Conservation (phyloP, 306 rosid species). For the Corylus americana region DNA sequence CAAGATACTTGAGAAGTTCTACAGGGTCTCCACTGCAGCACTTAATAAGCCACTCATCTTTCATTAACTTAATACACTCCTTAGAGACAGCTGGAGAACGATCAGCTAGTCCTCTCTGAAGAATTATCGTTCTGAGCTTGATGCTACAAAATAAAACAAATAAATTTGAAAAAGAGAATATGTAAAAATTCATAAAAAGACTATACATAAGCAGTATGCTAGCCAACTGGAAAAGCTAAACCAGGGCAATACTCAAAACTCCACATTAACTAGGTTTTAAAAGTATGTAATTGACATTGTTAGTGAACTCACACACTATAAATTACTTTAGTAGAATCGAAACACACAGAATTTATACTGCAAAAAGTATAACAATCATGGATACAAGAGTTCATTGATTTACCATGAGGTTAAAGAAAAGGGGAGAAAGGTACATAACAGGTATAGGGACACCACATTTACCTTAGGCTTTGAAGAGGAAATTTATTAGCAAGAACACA, state of each 20-base stretch:
- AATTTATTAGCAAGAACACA: conserved; percentile 83
- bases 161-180: neutral
- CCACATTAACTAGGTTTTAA: neutral
- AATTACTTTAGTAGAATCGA: neutral
- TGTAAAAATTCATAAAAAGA: neutral
- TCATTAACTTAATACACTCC: conserved; percentile 85
- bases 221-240: neutral
- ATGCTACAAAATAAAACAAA: conserved; percentile 47
- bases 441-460: conserved; percentile 16
- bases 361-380: neutral
- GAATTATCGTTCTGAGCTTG: conserved; percentile 77
- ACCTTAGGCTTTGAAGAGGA: conserved; percentile 99
- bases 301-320: neutral
- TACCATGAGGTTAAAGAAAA: conserved; percentile 4
- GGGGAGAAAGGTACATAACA: neutral
- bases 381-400: conserved; percentile 2
- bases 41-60: conserved; percentile 84
- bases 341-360: neutral
- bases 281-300: neutral
- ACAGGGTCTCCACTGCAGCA: conserved; percentile 72
- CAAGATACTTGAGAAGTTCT: conserved; percentile 82
- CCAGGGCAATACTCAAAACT: neutral
- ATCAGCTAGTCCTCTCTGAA: conserved; percentile 91
- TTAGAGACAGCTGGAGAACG: conserved; percentile 78
- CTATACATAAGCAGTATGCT: neutral